These are phyloP conservation scores for Solanum hybrid DNA, from an alignment of 305 asterid species.

Conservation along the genomic window DNA sequence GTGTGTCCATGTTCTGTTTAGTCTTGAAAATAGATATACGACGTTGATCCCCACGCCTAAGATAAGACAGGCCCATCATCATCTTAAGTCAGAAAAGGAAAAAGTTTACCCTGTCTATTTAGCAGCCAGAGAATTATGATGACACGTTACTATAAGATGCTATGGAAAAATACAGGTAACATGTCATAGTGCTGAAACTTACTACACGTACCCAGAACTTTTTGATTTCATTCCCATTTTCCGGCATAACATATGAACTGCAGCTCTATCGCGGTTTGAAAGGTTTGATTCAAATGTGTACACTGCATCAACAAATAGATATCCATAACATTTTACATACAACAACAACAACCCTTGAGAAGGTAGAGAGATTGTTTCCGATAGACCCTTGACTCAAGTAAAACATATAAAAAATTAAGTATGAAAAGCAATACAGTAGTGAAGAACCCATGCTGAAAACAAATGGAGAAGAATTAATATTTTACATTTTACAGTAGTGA, in stretches of 20 bases:
- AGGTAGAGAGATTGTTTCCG: not conserved
- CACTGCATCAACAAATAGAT: slow-evolving; percentile 34
- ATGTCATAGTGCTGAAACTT: slow-evolving; percentile 2
- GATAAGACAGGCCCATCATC: slow-evolving; percentile 16
- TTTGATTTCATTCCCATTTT: slow-evolving; percentile 71
- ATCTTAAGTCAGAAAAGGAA: not conserved
- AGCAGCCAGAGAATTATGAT: not conserved
- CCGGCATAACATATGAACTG: slow-evolving; percentile 52
- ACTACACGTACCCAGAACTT: slow-evolving; percentile 62
- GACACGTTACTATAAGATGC: not conserved
- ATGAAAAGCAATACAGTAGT: not conserved
- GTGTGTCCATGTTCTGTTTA: slow-evolving; percentile 20
- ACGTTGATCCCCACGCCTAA: slow-evolving; percentile 53
- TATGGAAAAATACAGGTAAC: not conserved
- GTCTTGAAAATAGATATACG: slow-evolving; percentile 55
- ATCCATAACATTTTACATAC: slow-evolving; percentile 1
- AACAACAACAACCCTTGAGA: not conserved
- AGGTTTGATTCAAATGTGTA: slow-evolving; percentile 51
- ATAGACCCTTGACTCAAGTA: not conserved
- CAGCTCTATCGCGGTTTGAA: slow-evolving; percentile 49
- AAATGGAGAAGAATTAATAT: not conserved
- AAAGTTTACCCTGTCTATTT: not conserved
- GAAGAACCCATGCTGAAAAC: not conserved
- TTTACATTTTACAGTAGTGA: not conserved
- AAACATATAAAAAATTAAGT: not conserved